These are phyloP conservation scores for Kockiozyma suomiensis DNA, from an alignment of 805 yeast species.

Conservation along the genomic window DNA sequence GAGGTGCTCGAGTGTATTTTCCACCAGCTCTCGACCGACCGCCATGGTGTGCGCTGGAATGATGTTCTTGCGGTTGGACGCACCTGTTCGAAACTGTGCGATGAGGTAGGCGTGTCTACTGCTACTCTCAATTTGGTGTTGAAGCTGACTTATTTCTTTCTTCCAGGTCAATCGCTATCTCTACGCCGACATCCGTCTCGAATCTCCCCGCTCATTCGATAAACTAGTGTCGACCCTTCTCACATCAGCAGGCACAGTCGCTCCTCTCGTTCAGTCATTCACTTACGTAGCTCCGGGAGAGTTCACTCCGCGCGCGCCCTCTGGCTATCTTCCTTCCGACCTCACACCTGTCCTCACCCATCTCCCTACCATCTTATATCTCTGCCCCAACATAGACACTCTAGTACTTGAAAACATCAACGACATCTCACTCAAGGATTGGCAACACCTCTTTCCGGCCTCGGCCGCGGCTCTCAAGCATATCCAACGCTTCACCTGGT, in stretches of 20 bases:
- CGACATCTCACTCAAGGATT: conserved; percentile 25
- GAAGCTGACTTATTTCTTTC: background rate
- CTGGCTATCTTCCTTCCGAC: conserved; percentile 33
- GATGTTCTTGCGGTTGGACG: conserved; percentile 27
- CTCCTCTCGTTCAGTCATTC: conserved; percentile 29
- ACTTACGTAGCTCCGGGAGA: conserved; percentile 32
- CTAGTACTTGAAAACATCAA: conserved; percentile 31
- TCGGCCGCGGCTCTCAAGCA: conserved; percentile 23
- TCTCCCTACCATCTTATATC: conserved; percentile 32
- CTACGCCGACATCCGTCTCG: conserved; percentile 20
- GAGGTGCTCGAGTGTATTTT: conserved; percentile 23
- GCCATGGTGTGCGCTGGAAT: conserved; percentile 1
- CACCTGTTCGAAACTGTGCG: conserved; percentile 20
- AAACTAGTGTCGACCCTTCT: conserved; percentile 31
- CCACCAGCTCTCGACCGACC: conserved; percentile 12
- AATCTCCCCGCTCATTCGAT: conserved; percentile 23
- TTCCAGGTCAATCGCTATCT: conserved; percentile 30
- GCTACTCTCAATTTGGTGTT: background rate
- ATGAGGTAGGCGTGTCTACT: conserved; percentile 13
- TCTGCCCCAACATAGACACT: conserved; percentile 30
- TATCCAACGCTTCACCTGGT: conserved; percentile 23
- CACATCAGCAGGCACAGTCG: conserved; percentile 27
- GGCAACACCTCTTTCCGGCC: conserved; percentile 32
- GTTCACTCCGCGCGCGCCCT: conserved; percentile 33
- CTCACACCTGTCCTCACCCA: conserved; percentile 30